Base-by-base conservation (phyloP, 257 asterid genomes). In the Handroanthus guayacan region DNA sequence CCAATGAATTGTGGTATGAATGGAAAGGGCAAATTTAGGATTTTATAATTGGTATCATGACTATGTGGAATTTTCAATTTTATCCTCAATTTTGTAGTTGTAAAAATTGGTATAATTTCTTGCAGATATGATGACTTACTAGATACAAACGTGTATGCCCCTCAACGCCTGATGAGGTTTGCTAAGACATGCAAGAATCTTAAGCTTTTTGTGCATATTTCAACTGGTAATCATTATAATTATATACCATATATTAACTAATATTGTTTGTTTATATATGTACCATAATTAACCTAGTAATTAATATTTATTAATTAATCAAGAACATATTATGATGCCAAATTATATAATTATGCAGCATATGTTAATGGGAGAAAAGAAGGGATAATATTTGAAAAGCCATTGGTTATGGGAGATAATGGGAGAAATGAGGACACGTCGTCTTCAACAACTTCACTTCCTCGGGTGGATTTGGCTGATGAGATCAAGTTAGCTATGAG, bases 111-210 rank as follows among this genome's bases (percentile, higher is more conserved):
- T 25, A 25, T 25, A 25, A 25, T 25, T 25, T 25, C 31, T 25
- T 25, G 31, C 25, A 84, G 87, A 72, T 86, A 86, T 47, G 89
- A 86, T 31, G 44, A 76, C 8, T 67, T 82, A 39, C 81, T 83
- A 0, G 89, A 83, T 41, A 39, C 69, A 55, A 86, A 86, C 41
- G 83, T 82, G 18, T 83, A 41, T 9, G 89, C 83, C 4, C 86
- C 86, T 58, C 79, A 51, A 43, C 76, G 83, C 0, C 45, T 82
- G 0, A 79, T 82, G 89, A 69, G 83, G 72, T 81, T 86, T 25
- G 89, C 89, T 0, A 86, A 81, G 54, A 78, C 67, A 16, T 86
- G 89, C 87, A 80, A 81, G 78, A 83, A 86, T 16, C 84, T 86
- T 69, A 76, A 86, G 80, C 82, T 86, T 7, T 76, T 61, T 43